Evolutionary conservation across 208 protist species (phyloP), one percentile per base, ranked within the genome.

Genomic region (Leishmania tarentolae): DNA sequence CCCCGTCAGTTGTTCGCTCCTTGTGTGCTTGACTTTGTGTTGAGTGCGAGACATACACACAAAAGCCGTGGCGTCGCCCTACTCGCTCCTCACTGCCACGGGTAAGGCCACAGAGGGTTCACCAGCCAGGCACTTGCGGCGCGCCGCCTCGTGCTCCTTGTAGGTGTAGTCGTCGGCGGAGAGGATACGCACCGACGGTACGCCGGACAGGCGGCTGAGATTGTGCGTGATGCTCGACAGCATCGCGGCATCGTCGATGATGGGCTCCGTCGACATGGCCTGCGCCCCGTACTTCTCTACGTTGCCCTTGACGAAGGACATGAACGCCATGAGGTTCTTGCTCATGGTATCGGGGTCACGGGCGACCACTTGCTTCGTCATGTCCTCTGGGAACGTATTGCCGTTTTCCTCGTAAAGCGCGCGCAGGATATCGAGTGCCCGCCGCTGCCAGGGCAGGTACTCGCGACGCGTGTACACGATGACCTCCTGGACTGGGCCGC

Each of bases 311-410:
- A 95, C 88, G 79, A 97, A 98, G 31, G 92, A 88, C 61, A 97
- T 76, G 69, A 98, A 98, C n/a, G 93, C 90, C 95, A 98, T 98
- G 56, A 97, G 86, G 53, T 86, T 91, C 88, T 94, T 87, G 37
- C 72, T 81, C 86, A 97, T 91, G 75, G 96, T 79, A 15, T 57
- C 56, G 37, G 71, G 52, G 73, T 79, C 73, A 50, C 77, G 77
- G 50, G 82, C 76, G 53, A 79, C 65, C 28, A 82, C 82, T 50
- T 87, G 75, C 85, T 97, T 95, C 40, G 91, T 85, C 75, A 94
- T 73, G 65, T 96, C 90, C 9, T 90, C 90, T 0, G 92, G 93
- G 79, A 96, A 93, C 40, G 84, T 77, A 71, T 75, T 80, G 47
- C 84, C 79, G 84, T 92, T 91, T 53, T 76, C 86, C 6, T 80